phyloP scores from a whole-genome alignment of 106 monocot species.

The Acorus calamus region DNA sequence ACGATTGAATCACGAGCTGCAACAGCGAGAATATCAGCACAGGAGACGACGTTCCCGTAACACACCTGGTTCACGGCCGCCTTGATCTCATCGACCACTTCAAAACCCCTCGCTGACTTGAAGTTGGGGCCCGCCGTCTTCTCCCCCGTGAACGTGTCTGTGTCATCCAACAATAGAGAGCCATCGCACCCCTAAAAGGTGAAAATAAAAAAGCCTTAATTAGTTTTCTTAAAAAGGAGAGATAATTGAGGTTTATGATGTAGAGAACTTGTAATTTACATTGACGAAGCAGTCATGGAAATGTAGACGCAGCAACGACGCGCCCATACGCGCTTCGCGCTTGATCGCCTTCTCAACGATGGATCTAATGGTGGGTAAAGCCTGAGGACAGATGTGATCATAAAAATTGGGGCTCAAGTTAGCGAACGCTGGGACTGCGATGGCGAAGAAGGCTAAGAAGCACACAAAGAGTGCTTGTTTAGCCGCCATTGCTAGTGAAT shows the following conservation, averaged over 20 bases:
- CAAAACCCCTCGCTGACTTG: constrained; percentile 30
- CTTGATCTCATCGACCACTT: constrained; percentile 31
- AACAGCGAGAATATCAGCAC: constrained; percentile 34
- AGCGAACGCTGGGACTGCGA: not conserved
- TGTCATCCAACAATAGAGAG: constrained; percentile 32
- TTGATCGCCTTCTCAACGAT: constrained; percentile 21
- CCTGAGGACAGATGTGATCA: constrained; percentile 31
- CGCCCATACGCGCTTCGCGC: constrained; percentile 45
- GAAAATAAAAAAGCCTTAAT: constrained; percentile 10
- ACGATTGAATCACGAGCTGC: constrained; percentile 33
- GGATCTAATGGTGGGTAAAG: constrained; percentile 23
- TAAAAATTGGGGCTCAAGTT: constrained; percentile 35
- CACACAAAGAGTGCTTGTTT: no score
- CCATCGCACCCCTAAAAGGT: constrained; percentile 28
- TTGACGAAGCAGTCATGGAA: constrained; percentile 90
- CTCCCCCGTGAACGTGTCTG: constrained; percentile 21
- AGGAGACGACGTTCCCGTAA: constrained; percentile 24
- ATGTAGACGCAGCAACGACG: constrained; percentile 60
- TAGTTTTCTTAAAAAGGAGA: constrained; percentile 1
- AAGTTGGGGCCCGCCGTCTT: constrained; percentile 32
- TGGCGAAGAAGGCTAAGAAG: not conserved
- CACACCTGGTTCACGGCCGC: constrained; percentile 12
- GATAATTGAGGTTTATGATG: no score
- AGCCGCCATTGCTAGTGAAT: no score
- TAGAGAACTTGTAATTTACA: not conserved